Evolutionary conservation across 2,329 filamentous ascomycete genomes (phyloP), one percentile per base, ranked within the genome.

Genomic region (Pleoardoris graminearum): DNA sequence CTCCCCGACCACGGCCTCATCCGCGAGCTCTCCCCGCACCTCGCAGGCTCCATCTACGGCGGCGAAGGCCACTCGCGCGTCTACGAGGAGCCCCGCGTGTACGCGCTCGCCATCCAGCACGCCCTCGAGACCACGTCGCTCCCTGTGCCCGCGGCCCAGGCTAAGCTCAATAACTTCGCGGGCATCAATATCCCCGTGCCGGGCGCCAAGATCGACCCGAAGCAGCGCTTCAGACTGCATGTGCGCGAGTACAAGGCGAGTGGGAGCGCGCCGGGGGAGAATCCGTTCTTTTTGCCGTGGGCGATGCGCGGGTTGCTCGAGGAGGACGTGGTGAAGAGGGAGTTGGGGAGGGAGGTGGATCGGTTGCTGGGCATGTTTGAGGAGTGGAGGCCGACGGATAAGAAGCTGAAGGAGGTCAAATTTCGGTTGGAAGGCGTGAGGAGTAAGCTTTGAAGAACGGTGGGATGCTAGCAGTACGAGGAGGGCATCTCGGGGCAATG

Each of bases 321-420:
- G 70, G 94, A 99, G 71, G 88, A 94, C 16, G 85, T 91, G 65
- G 93, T 97, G 21, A 91, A 89, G 71, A 89, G 85, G 19, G 89
- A 95, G 68, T 76, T 96, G 16, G 84, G 84, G 27, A 76, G 81
- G 1, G 94, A 99, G 75, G 91, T 90, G 6, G 83, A 84, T 54
- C 84, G 91, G 66, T 74, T 99, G 45, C 77, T 99, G n/a, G 80
- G 79, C 54, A 86, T 96, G 72, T 99, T 97, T 73, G 92, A 97
- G 70, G 85, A 90, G 48, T 99, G 94, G 94, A 92, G 89, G 68
- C 94, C 94, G 0, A 82, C 80, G 0, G 96, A 87, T 7, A 99
- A 97, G 77, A 89, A 89, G 37, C 76, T 99, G 52, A 96, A 94
- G 76, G 94, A 99, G 74, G 92, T 99, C 41, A 96, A 96, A 74